Evolutionary conservation across 2,329 filamentous ascomycete species (phyloP), one percentile per base, ranked within the genome.

Genomic region (Lachnellula willkommii): DNA sequence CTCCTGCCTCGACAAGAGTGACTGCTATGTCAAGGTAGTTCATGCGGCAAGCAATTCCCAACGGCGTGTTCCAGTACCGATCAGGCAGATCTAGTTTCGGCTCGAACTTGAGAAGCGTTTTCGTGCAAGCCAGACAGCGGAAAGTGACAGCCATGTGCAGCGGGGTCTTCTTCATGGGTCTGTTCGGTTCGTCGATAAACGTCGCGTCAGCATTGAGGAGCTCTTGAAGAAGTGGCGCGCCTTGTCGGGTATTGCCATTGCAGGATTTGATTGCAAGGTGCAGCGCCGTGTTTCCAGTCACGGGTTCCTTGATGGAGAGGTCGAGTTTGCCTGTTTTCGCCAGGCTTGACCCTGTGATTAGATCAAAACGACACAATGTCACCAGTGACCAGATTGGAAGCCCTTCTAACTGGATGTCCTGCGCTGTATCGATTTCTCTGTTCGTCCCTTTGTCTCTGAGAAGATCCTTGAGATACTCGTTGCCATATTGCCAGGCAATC

Each of bases 351-450:
- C 32, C 35, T 17, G 2, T 17, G 20, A 54, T 47, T 11, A 52
- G 17, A 36, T 51, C 54, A 11, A 55, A 26, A 32, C 49, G 22
- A 5, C 28, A 24, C 26, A 45, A 22, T 11, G 14, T 35, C 9
- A 47, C 54, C 20, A 62, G 53, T 15, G 58, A 58, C 60, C 60
- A 62, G 17, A 53, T n/a, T 9, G 60, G 58, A 7, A 62, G 47
- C 4, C 49, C 48, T n/a, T 50, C 48, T 46, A 11, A 9, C 11
- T 32, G 26, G 6, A 42, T 36, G 5, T 24, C 20, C 8, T 47
- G 47, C 14, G 42, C 35, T 36, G 37, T n/a, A 11, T 56, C 42
- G 1, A 20, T 22, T 15, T 51, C 20, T 32, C 24, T 37, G 40
- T 40, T 28, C 14, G 17, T 47, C 5, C 35, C 47, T n/a, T 26